A percentile compares a stretch with the other conserved stretches of the same genome.
phyloP scores from a whole-genome alignment of 1,284 basidiomycete genomes.

The Ceratobasidium sp. region DNA sequence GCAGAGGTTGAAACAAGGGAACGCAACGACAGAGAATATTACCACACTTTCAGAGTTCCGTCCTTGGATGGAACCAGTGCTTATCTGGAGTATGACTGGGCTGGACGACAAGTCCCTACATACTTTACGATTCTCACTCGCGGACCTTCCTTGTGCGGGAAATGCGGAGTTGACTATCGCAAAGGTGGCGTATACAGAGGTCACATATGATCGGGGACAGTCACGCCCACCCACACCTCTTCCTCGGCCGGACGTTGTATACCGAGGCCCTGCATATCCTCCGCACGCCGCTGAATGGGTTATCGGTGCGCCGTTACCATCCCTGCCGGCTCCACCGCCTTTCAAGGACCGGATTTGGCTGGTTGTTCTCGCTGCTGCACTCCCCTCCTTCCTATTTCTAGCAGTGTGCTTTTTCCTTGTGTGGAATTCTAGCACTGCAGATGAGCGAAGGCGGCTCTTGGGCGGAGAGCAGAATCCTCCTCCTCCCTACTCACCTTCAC shows the following conservation, averaged over 20 bases:
- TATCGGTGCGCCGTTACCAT: not conserved
- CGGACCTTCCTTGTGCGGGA: not conserved
- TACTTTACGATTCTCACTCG: not conserved
- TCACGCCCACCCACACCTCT: not conserved
- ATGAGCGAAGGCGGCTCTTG: too few species aligned
- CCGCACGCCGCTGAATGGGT: slow-evolving; percentile 12
- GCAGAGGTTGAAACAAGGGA: too few species aligned
- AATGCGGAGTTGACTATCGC: slow-evolving; percentile 23
- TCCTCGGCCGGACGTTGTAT: slow-evolving; percentile 1
- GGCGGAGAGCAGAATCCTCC: too few species aligned
- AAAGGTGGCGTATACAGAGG: slow-evolving; percentile 20
- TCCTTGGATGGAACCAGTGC: not conserved
- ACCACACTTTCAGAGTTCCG: not conserved
- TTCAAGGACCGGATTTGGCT: not conserved
- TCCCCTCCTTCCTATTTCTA: not conserved
- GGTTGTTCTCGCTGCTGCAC: not conserved
- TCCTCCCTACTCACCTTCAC: not conserved
- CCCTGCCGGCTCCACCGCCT: not conserved
- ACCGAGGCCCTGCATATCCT: slow-evolving; percentile 1
- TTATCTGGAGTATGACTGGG: slow-evolving; percentile 29
- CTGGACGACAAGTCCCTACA: slow-evolving; percentile 15
- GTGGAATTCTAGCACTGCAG: too few species aligned
- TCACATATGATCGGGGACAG: not conserved
- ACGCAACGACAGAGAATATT: not conserved
- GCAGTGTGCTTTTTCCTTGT: too few species aligned